Evolutionary conservation across 1,139 yeast species (phyloP).

Genomic region (Fermentozyma sake): DNA sequence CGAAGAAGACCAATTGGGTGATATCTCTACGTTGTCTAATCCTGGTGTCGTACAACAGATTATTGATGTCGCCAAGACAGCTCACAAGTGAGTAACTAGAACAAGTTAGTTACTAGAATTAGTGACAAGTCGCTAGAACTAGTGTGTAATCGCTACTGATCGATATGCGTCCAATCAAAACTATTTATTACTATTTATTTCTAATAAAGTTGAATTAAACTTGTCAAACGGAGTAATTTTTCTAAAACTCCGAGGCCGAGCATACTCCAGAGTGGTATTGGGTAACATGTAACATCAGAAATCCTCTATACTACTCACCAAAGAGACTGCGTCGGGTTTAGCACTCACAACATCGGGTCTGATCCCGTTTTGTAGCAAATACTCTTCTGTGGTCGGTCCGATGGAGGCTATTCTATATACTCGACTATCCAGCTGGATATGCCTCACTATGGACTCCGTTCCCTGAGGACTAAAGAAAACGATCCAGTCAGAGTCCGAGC

Average conservation of each 20-base stretch:
- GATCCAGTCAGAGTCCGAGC: constrained; percentile 47
- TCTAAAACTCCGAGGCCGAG: too few species aligned
- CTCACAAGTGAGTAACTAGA: constrained; percentile 8
- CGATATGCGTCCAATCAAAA: too few species aligned
- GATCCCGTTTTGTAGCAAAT: constrained; percentile 48
- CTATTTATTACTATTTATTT: constrained; percentile 1
- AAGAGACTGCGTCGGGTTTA: constrained; percentile 66
- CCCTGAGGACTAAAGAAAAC: constrained; percentile 94
- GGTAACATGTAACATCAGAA: too few species aligned
- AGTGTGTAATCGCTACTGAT: too few species aligned
- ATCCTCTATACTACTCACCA: too few species aligned
- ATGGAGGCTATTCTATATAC: constrained; percentile 65
- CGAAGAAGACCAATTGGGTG: constrained; percentile 76
- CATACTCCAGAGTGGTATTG: too few species aligned
- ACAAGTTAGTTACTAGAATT: too few species aligned
- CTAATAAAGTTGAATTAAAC: too few species aligned
- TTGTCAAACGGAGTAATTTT: too few species aligned
- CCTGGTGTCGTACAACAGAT: constrained; percentile 66
- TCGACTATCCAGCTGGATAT: constrained; percentile 23
- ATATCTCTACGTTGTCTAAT: constrained; percentile 70
- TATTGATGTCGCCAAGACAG: constrained; percentile 52
- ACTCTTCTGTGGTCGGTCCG: constrained; percentile 88
- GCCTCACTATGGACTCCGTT: constrained; percentile 55
- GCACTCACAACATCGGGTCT: constrained; percentile 60
- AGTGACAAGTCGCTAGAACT: too few species aligned